Conservation (phyloP, 768 basidiomycete genomes). For the Lactarius tabidus region DNA sequence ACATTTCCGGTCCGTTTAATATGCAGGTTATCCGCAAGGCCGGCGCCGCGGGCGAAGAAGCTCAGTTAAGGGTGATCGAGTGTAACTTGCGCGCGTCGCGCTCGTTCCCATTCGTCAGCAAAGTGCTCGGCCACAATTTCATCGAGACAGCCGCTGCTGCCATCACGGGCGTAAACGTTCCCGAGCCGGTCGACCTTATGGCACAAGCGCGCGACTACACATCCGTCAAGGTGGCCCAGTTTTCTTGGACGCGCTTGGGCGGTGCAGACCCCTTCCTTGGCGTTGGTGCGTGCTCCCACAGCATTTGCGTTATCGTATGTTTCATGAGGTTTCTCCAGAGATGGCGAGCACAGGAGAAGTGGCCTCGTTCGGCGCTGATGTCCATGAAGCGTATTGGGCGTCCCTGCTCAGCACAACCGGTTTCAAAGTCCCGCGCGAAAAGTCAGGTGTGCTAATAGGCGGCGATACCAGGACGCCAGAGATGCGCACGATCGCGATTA, state of each 20-base stretch:
- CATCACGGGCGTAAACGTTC: conserved; percentile 81
- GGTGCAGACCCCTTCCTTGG: conserved; percentile 97
- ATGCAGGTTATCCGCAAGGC: conserved; percentile 97
- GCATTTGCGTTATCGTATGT: not conserved
- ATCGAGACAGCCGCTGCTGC: conserved; percentile 90
- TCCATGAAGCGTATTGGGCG: conserved; percentile 96
- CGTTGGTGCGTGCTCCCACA: conserved; percentile 58
- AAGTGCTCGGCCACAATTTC: conserved; percentile 96
- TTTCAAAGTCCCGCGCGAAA: conserved; percentile 82
- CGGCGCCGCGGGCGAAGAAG: conserved; percentile 47
- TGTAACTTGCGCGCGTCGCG: conserved; percentile 98
- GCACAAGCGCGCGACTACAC: conserved; percentile 83
- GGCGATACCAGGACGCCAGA: conserved; percentile 88
- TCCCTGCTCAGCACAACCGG: conserved; percentile 93
- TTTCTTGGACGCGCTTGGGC: conserved; percentile 94
- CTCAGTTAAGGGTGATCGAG: conserved; percentile 93
- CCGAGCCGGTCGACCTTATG: conserved; percentile 91
- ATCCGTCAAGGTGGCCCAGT: conserved; percentile 96
- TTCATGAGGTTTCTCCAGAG: conserved; percentile 46
- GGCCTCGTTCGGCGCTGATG: conserved; percentile 88
- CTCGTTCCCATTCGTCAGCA: conserved; percentile 99
- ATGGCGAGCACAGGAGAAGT: conserved; percentile 99
- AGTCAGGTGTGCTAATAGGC: conserved; percentile 87
- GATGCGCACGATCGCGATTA: conserved; percentile 77
- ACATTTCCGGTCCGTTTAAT: conserved; percentile 98